phyloP scores from a whole-genome alignment of 768 basidiomycete species.

The Lactarius sanguifluus region DNA sequence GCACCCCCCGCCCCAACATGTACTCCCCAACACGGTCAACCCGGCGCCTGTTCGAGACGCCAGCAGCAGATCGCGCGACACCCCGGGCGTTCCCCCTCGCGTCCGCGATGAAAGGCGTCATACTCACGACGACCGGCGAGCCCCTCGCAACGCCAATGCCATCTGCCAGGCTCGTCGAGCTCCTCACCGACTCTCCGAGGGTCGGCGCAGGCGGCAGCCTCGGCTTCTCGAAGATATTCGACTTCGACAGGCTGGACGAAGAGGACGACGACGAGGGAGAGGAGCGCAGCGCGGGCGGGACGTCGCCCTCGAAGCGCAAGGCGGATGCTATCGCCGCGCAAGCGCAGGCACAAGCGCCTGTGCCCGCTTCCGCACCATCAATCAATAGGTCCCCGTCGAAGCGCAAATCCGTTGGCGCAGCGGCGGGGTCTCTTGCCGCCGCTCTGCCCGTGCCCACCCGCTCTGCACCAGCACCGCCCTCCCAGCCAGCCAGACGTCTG shows the following conservation, averaged over 20 bases:
- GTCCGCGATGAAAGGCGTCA: slow-evolving; percentile 57
- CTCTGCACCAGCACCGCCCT: slow-evolving; percentile 14
- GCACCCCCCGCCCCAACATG: slow-evolving; percentile 33
- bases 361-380: not conserved
- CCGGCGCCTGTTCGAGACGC: slow-evolving; percentile 49
- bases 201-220: slow-evolving; percentile 47
- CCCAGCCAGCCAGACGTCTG: slow-evolving; percentile 30
- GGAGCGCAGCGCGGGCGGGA: slow-evolving; percentile 33
- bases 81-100: slow-evolving; percentile 31
- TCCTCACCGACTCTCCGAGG: slow-evolving; percentile 68
- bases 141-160: slow-evolving; percentile 66
- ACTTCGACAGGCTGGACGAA: slow-evolving; percentile 46
- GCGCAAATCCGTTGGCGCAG: slow-evolving; percentile 35
- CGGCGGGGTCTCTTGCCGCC: slow-evolving; percentile 13
- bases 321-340: not conserved
- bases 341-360: not conserved
- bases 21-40: slow-evolving; percentile 14
- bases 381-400: slow-evolving; percentile 45
- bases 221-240: slow-evolving; percentile 78
- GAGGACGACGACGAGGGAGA: slow-evolving; percentile 35
- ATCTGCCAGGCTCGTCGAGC: slow-evolving; percentile 57
- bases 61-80: slow-evolving; percentile 46
- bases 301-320: slow-evolving; percentile 39
- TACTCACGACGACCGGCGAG: slow-evolving; percentile 78
- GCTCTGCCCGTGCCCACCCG: slow-evolving; percentile 31